phyloP scores from a whole-genome alignment of 768 basidiomycete genomes.

The Hygrophorus russula region DNA sequence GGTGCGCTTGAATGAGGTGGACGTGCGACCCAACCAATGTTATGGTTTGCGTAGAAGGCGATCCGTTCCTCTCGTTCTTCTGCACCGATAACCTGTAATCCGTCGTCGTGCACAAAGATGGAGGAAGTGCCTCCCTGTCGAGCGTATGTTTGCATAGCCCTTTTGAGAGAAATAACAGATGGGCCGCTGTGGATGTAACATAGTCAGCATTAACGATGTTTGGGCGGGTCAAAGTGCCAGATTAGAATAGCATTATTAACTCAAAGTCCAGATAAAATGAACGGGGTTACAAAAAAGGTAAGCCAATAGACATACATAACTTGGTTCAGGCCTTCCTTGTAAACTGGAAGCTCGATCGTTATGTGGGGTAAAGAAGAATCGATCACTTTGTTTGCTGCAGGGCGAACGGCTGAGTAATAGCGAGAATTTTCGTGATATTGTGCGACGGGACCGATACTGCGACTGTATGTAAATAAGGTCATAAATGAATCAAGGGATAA shows the following conservation, averaged over 20 bases:
- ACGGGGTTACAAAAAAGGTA: neutral
- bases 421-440: conserved; percentile 74
- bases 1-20: conserved; percentile 51
- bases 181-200: conserved; percentile 36
- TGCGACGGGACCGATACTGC: conserved; percentile 69
- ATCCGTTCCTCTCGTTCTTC: conserved; percentile 58
- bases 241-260: neutral
- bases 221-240: conserved; percentile 1
- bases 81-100: conserved; percentile 54
- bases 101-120: conserved; percentile 80
- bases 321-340: conserved; percentile 75
- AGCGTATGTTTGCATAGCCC: conserved; percentile 86
- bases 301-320: conserved; percentile 53
- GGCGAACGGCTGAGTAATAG: conserved; percentile 66
- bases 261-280: neutral
- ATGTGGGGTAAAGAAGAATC: conserved; percentile 62
- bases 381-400: conserved; percentile 49
- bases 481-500: conserved; percentile 6
- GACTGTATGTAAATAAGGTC: conserved; percentile 3
- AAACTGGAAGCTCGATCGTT: conserved; percentile 78
- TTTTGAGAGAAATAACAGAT: conserved; percentile 68
- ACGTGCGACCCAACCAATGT: conserved; percentile 78
- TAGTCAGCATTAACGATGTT: conserved; percentile 2
- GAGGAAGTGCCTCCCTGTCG: conserved; percentile 77
- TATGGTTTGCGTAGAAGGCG: conserved; percentile 63